Evolutionary conservation across 2,329 filamentous ascomycete species (phyloP).

Genomic region (Diaporthe eres): DNA sequence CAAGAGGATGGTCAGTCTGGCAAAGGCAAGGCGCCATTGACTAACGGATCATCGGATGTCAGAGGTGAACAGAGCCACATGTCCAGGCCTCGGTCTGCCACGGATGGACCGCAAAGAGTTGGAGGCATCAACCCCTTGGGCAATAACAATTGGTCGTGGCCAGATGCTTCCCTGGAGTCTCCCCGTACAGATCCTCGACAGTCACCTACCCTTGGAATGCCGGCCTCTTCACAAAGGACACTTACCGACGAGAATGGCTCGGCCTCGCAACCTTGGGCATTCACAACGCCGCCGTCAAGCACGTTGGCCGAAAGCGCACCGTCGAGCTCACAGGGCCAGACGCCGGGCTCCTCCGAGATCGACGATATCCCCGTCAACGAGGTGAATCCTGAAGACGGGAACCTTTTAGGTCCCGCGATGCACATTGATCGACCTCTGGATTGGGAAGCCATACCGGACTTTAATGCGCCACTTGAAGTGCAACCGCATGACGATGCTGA

Average conservation of each 20-base stretch:
- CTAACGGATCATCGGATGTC: conserved; percentile 3
- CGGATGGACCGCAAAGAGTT: conserved; percentile 66
- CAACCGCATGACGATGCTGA: conserved; percentile 21
- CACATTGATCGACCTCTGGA: conserved; percentile 17
- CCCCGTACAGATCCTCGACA: conserved; percentile 23
- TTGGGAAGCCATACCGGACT: conserved; percentile 39
- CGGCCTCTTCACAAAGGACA: not conserved
- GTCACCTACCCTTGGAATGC: not conserved
- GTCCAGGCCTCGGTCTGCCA: conserved; percentile 66
- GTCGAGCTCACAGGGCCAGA: conserved; percentile 37
- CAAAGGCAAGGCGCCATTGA: conserved; percentile 37
- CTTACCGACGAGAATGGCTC: conserved; percentile 15
- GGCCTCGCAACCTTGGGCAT: conserved; percentile 27
- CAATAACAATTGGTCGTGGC: conserved; percentile 74
- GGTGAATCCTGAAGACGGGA: not conserved
- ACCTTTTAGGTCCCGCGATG: not conserved
- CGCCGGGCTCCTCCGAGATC: conserved; percentile 37
- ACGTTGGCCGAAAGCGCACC: conserved; percentile 40
- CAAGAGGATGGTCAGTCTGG: conserved; percentile 31
- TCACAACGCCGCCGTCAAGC: conserved; percentile 41
- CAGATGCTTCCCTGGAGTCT: conserved; percentile 45
- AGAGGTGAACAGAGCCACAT: conserved; percentile 41
- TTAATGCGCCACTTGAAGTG: conserved; percentile 30
- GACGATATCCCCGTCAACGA: not conserved
- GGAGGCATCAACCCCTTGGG: conserved; percentile 65